Evolutionary conservation across 495 filamentous ascomycete genomes (phyloP), one percentile per base, ranked within the genome.

Genomic region (Amorphotheca resinae): DNA sequence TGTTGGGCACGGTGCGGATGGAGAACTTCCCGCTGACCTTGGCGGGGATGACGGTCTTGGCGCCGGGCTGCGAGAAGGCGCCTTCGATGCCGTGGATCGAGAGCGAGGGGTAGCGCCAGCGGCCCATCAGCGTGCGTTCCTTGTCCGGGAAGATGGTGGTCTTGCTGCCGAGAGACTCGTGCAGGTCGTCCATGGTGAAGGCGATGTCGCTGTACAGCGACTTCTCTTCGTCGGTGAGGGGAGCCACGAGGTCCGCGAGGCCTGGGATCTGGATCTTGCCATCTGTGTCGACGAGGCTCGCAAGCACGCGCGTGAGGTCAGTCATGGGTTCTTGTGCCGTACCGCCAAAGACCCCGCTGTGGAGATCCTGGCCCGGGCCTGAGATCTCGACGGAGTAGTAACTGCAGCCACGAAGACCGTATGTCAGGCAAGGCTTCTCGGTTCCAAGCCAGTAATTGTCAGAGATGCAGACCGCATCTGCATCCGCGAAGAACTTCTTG

Each of bases 361-460:
- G 91, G 33, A 99, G 73, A 59, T 99, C 91, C 49, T 88, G 83
- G 15, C 80, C 88, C 11, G 93, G 91, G 7, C 91, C 91, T 2
- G 77, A 82, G 40, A 99, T 65, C 57, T 82, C 79, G 47, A 99
- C 59, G 45, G 77, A 81, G 69, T 96, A 99, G 72, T 96, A 96
- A 63, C 87, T 95, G 76, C 83, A 88, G 9, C 91, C 91, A 33
- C 91, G 83, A n/a, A 99, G 77, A 32, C 93, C 93, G 61, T 99
- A 99, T 9, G 93, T 96, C 43, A 99, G 64, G 53, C 93, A 99
- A 2, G 93, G 93, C 64, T 93, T 93, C 73, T 96, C 84, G 5
- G 91, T 94, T 25, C 91, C 91, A 12, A 99, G 80, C 93, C 93
- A 99, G 77, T 99, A 99, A 70, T 99, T 99, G 64, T 99, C 93